These are phyloP conservation scores for Apiotrichum akiyoshidainum DNA, from an alignment of 1,284 basidiomycete species.

Conservation along the genomic window DNA sequence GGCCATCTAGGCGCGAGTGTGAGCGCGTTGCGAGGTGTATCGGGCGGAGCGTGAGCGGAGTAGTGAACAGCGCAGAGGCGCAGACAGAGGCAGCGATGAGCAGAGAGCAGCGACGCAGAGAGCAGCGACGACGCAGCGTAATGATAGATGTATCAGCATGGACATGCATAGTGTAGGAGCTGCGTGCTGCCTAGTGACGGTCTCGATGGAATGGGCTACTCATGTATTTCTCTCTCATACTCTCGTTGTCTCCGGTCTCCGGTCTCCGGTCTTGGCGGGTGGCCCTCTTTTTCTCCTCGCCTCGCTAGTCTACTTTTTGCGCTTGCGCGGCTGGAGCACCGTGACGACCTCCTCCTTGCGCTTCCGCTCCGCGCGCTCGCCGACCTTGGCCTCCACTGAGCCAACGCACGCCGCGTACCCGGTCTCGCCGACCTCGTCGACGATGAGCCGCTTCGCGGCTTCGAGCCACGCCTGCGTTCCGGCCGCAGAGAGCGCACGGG, in stretches of 20 bases:
- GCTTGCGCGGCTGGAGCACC: slow-evolving; percentile 50
- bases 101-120: background rate
- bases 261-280: too few relatives aligned
- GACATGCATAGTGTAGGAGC: slow-evolving; percentile 22
- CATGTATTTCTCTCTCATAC: too few relatives aligned
- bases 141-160: slow-evolving; percentile 9
- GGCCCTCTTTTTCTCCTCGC: too few relatives aligned
- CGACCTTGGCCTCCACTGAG: slow-evolving; percentile 24
- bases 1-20: slow-evolving; percentile 2
- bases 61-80: background rate
- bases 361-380: slow-evolving; percentile 19
- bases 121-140: background rate
- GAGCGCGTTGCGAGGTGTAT: too few relatives aligned
- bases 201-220: background rate
- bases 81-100: too few relatives aligned
- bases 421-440: slow-evolving; percentile 37
- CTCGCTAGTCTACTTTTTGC: slow-evolving; percentile 33
- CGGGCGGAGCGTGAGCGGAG: background rate
- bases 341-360: slow-evolving; percentile 45
- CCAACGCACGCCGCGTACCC: slow-evolving; percentile 28
- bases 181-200: background rate
- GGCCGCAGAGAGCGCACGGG: slow-evolving; percentile 60
- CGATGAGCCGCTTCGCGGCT: slow-evolving; percentile 53
- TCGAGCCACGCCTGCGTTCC: slow-evolving; percentile 68
- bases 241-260: too few relatives aligned